These are phyloP conservation scores for Globisporangium mamillatum DNA, from an alignment of 352 stramenopile genomes.

Conservation along the genomic window DNA sequence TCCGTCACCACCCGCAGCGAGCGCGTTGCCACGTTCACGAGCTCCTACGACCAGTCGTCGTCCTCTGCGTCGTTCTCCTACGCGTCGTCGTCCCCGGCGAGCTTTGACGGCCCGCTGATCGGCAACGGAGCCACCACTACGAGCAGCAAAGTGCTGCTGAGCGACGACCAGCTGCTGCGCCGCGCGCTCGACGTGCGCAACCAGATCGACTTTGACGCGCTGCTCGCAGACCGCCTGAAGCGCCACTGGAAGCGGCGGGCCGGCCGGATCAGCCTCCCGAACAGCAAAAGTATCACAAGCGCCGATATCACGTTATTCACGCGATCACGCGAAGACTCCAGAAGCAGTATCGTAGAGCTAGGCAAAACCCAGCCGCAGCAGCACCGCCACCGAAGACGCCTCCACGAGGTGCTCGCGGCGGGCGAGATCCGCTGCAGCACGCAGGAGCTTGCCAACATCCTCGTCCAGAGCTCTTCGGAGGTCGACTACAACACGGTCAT, in stretches of 20 bases:
- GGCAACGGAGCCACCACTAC: neutral
- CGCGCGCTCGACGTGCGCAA: neutral
- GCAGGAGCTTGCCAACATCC: neutral
- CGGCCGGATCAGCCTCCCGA: neutral
- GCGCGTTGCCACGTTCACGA: neutral
- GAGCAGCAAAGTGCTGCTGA: neutral
- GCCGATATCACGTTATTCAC: neutral
- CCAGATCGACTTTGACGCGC: conserved; percentile 4
- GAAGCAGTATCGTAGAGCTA: neutral
- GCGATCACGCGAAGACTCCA: neutral
- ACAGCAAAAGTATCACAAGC: neutral
- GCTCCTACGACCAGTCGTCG: neutral
- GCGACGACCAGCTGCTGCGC: neutral
- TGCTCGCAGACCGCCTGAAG: neutral
- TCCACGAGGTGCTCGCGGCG: neutral
- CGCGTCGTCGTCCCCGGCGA: neutral
- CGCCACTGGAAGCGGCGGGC: neutral
- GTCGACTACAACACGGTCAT: neutral
- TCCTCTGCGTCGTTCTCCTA: neutral
- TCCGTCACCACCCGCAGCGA: neutral
- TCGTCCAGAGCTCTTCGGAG: neutral
- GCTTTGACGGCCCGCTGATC: neutral
- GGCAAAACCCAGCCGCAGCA: neutral
- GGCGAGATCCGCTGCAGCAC: neutral
- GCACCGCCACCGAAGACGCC: neutral